Base-by-base conservation (phyloP, 176 grass and related monocot genomes). In the Aegilops bicornis region DNA sequence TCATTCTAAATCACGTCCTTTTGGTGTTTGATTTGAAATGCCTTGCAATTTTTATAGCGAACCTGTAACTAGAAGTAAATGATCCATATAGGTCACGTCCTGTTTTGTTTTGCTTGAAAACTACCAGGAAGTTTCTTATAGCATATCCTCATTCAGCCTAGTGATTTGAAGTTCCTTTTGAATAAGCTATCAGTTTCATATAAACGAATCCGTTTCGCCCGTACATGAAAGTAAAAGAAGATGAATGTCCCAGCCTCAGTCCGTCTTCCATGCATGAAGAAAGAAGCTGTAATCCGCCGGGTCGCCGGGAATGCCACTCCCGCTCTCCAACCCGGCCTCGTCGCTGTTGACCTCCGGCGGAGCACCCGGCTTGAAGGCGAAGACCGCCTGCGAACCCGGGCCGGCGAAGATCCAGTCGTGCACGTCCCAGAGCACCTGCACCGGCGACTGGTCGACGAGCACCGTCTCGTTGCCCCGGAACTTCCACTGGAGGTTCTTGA, bases 401-500 rank as follows among this genome's bases (percentile, higher is more conserved):
- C 86, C 79, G 13, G 78, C 60, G 76, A 98, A 96, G 1, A 98
- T 74, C 97, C 97, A 98, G 84, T 98, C 94, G 30, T 98, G 94
- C 79, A 96, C 97, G 65, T 98, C 92, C 92, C 94, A 96, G 17
- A 98, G 83, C 69, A 98, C 96, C 78, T 95, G 93, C 71, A 98
- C 88, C 0, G 93, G 91, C 62, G 82, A 76, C 74, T 92, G 13
- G 54, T 91, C 93, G 48, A 98, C 88, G 37, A 86, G 64, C 87
- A 98, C 90, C 31, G 88, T 92, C 86, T 94, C 79, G 65, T 95
- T 98, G 1, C 93, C 96, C 10, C 93, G 11, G 66, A 98, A 98
- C 87, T 98, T 95, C 93, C 93, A 95, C 27, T 92, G 93, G 47
- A 98, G 77, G 82, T 88, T 98, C 89, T 84, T 89, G 43, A 95